These are phyloP conservation scores for Cochlearia excelsa DNA, from an alignment of 345 rosid species.

Conservation along the genomic window DNA sequence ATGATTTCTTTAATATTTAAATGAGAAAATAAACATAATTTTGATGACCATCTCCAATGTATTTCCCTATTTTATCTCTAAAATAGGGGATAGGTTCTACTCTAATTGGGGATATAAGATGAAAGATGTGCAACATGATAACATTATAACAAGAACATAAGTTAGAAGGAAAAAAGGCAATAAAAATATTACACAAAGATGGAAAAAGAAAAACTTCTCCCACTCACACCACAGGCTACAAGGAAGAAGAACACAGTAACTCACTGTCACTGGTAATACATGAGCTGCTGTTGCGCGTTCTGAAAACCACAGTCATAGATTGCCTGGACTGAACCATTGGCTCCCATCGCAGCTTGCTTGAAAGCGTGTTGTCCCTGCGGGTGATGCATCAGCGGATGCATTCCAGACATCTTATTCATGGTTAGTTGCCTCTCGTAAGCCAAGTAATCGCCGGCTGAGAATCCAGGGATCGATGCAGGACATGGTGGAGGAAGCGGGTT, in stretches of 20 bases:
- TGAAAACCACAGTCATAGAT: slow-evolving; percentile 90
- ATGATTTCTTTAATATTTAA: neutral
- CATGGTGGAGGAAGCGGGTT: slow-evolving; percentile 37
- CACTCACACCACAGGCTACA: slow-evolving; percentile 12
- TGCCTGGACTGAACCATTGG: slow-evolving; percentile 86
- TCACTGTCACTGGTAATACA: slow-evolving; percentile 70
- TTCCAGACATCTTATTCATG: slow-evolving; percentile 56
- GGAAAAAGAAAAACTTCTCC: slow-evolving; percentile 1
- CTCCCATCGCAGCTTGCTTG: slow-evolving; percentile 76
- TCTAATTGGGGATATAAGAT: too few relatives aligned
- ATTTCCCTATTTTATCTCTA: too few relatives aligned
- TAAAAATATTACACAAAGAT: neutral
- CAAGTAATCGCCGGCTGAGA: slow-evolving; percentile 46
- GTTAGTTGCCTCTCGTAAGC: slow-evolving; percentile 53
- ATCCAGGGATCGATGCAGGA: slow-evolving; percentile 37
- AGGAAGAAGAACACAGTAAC: neutral
- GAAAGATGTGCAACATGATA: too few relatives aligned
- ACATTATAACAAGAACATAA: too few relatives aligned
- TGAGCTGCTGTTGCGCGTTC: slow-evolving; percentile 74
- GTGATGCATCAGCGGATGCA: slow-evolving; percentile 61
- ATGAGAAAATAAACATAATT: slow-evolving; percentile 6
- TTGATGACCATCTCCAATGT: neutral
- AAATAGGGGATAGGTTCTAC: too few relatives aligned
- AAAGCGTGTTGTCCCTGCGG: slow-evolving; percentile 76
- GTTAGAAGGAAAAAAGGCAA: too few relatives aligned